Conservation (phyloP, 2,329 filamentous ascomycete genomes). For the Botrytis hyacinthi region DNA sequence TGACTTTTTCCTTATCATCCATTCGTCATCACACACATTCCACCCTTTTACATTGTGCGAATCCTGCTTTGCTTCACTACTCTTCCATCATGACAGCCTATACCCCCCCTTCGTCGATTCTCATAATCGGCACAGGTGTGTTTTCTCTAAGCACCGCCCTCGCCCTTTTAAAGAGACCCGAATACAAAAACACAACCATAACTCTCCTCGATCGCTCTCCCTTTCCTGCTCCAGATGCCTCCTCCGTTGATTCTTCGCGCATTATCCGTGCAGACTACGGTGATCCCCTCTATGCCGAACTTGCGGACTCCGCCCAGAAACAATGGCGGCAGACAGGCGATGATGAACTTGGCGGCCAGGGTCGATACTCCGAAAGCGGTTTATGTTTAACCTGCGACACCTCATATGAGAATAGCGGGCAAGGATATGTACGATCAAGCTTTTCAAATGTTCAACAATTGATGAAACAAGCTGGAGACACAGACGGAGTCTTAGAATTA, state of each 20-base stretch:
- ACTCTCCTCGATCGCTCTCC: slow-evolving; percentile 58
- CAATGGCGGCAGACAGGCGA: slow-evolving; percentile 61
- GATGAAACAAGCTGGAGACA: slow-evolving; percentile 37
- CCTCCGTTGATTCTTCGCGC: slow-evolving; percentile 62
- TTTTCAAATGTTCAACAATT: slow-evolving; percentile 56
- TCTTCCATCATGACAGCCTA: slow-evolving; percentile 9
- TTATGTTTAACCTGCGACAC: slow-evolving; percentile 62
- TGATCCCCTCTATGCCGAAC: slow-evolving; percentile 69
- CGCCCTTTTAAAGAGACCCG: slow-evolving; percentile 62
- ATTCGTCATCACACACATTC: not conserved
- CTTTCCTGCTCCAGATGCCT: slow-evolving; percentile 59
- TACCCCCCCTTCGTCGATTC: slow-evolving; percentile 48
- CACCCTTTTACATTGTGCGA: not conserved
- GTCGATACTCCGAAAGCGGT: slow-evolving; percentile 69
- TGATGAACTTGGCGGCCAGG: slow-evolving; percentile 55
- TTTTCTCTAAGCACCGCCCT: slow-evolving; percentile 66
- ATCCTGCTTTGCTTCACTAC: not conserved
- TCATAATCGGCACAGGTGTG: slow-evolving; percentile 63
- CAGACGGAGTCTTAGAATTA: slow-evolving; percentile 41
- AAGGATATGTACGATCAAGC: slow-evolving; percentile 57
- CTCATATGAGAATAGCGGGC: slow-evolving; percentile 34
- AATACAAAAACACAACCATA: slow-evolving; percentile 51
- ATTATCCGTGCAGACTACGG: slow-evolving; percentile 77
- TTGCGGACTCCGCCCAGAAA: slow-evolving; percentile 68
- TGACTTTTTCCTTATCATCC: not conserved